phyloP scores from a whole-genome alignment of 495 filamentous ascomycete genomes.

The Jackrogersella multiformis region DNA sequence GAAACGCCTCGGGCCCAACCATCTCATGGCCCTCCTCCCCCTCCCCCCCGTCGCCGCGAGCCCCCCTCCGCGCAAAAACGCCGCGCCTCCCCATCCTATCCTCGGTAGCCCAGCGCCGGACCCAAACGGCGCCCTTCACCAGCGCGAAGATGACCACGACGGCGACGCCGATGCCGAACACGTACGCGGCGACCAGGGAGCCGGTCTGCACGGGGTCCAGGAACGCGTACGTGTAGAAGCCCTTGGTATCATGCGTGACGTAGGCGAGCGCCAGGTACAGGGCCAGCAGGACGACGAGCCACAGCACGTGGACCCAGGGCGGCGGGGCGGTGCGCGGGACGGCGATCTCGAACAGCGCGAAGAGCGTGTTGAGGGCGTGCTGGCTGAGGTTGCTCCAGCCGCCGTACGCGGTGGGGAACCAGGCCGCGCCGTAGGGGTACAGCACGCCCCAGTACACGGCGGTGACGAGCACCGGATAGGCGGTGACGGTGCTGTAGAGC shows the following conservation, averaged over 20 bases:
- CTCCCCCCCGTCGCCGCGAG: background rate
- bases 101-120: conserved; percentile 62
- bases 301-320: conserved; percentile 65
- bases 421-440: conserved; percentile 53
- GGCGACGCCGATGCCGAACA: conserved; percentile 70
- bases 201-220: conserved; percentile 64
- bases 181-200: conserved; percentile 61
- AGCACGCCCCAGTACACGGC: conserved; percentile 70
- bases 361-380: conserved; percentile 76
- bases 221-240: conserved; percentile 81
- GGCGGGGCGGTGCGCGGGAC: conserved; percentile 68
- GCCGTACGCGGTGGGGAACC: conserved; percentile 61
- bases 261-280: conserved; percentile 80
- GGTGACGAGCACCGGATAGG: conserved; percentile 75
- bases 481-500: conserved; percentile 71
- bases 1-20: background rate
- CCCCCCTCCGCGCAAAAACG: conserved; percentile 48
- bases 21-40: conserved; percentile 10
- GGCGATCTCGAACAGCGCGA: conserved; percentile 76
- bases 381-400: conserved; percentile 79
- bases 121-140: conserved; percentile 56
- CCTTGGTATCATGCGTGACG: conserved; percentile 71
- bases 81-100: conserved; percentile 57
- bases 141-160: conserved; percentile 71
- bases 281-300: conserved; percentile 69